Evolutionary conservation across 495 filamentous ascomycete species (phyloP).

Genomic region (Apiosordaria backusii): DNA sequence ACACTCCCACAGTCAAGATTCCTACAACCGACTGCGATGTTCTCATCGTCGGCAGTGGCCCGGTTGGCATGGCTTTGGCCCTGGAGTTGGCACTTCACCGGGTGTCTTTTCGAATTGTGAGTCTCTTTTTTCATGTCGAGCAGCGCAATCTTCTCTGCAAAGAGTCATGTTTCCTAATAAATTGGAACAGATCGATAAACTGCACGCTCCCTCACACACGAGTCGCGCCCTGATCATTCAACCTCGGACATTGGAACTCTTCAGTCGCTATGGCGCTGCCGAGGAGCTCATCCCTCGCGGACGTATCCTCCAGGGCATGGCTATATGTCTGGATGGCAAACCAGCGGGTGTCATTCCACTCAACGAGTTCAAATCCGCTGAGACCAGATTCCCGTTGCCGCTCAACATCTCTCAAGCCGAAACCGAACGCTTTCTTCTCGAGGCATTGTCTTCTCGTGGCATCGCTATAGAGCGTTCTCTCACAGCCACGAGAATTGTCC

Average conservation of each 20-base stretch:
- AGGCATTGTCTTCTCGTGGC: slow-evolving; percentile 32
- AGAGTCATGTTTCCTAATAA: neutral
- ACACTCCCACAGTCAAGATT: neutral
- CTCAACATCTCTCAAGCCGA: slow-evolving; percentile 41
- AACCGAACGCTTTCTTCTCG: slow-evolving; percentile 41
- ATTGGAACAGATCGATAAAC: neutral
- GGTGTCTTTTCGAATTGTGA: neutral
- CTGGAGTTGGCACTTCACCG: neutral
- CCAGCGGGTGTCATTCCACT: slow-evolving; percentile 24
- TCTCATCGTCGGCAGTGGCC: neutral
- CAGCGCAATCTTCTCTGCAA: neutral
- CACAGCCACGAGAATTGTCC: neutral
- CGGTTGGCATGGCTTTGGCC: neutral
- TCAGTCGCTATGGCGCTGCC: slow-evolving; percentile 41
- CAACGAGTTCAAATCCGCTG: slow-evolving; percentile 28
- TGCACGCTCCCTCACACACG: neutral
- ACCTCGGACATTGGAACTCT: slow-evolving; percentile 44
- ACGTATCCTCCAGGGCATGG: slow-evolving; percentile 26
- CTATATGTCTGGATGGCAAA: slow-evolving; percentile 33
- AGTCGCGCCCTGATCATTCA: slow-evolving; percentile 45
- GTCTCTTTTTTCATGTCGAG: neutral
- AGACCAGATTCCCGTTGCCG: slow-evolving; percentile 38
- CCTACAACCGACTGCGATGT: neutral
- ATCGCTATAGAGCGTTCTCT: slow-evolving; percentile 36
- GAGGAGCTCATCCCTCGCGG: slow-evolving; percentile 31